Percentiles rank a stretch among this genome's conserved stretches.
Evolutionary conservation across 257 asterid genomes (phyloP).

Genomic region (Pogostemon cablin): DNA sequence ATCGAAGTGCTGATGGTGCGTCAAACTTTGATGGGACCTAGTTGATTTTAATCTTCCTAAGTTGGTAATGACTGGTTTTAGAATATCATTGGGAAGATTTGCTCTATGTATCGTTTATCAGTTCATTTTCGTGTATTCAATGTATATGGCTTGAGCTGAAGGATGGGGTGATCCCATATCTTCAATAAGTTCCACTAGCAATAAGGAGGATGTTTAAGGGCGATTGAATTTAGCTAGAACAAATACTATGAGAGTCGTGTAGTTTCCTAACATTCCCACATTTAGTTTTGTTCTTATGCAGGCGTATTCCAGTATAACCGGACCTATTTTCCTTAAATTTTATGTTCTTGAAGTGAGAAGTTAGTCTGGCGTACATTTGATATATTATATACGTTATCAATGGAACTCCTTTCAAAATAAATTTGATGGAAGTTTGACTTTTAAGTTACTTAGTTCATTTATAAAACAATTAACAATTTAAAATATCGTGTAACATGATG

Average conservation of each 20-base stretch:
- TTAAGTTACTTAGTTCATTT: background rate
- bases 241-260: background rate
- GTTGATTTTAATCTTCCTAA: background rate
- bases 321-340: background rate
- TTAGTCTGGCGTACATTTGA: background rate
- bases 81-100: slow-evolving; percentile 1
- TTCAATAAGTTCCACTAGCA: background rate
- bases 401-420: background rate
- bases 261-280: background rate
- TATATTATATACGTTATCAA: background rate
- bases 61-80: background rate
- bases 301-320: background rate
- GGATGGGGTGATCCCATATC: slow-evolving; percentile 11
- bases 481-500: background rate
- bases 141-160: background rate
- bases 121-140: background rate
- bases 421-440: background rate
- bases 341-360: slow-evolving; percentile 5
- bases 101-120: background rate
- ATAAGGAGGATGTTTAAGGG: slow-evolving; percentile 2
- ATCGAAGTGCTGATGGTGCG: background rate
- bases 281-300: background rate
- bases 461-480: background rate
- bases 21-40: background rate
- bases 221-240: slow-evolving; percentile 1